These are phyloP conservation scores for Penicillium dipodomyicola DNA, from an alignment of 495 filamentous ascomycete species.

Conservation along the genomic window DNA sequence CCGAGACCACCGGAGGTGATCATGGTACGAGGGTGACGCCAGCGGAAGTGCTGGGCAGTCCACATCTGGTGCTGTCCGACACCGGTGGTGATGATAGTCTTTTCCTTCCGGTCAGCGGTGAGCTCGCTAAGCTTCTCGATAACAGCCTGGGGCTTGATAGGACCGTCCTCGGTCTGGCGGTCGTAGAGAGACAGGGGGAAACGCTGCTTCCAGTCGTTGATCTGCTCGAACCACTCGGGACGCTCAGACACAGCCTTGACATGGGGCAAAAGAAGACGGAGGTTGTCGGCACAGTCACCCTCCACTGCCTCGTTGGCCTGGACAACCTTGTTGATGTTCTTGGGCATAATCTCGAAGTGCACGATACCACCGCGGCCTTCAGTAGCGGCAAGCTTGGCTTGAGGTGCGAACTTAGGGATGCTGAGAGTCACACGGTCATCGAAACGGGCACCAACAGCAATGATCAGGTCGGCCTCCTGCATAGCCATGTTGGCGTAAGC, in stretches of 20 bases:
- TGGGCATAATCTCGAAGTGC: constrained; percentile 65
- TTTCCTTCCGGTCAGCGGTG: constrained; percentile 68
- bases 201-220: constrained; percentile 82
- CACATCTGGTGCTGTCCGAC: constrained; percentile 99
- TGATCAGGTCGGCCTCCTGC: constrained; percentile 62
- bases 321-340: constrained; percentile 66
- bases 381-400: constrained; percentile 53
- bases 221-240: constrained; percentile 82
- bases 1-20: constrained; percentile 90
- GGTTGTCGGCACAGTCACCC: constrained; percentile 62
- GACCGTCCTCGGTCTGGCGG: constrained; percentile 60
- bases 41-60: constrained; percentile 91
- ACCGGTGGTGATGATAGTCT: constrained; percentile 85
- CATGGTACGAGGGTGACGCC: constrained; percentile 84
- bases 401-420: constrained; percentile 55
- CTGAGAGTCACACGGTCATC: constrained; percentile 60
- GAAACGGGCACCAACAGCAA: constrained; percentile 62
- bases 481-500: constrained; percentile 65
- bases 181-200: constrained; percentile 78
- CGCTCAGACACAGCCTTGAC: constrained; percentile 62
- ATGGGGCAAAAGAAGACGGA: constrained; percentile 67
- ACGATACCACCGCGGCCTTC: constrained; percentile 60
- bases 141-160: constrained; percentile 88
- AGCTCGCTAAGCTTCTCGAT: constrained; percentile 81
- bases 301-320: constrained; percentile 61